Conservation (phyloP, 2,329 filamentous ascomycete genomes). For the Diaporthe ampelina region DNA sequence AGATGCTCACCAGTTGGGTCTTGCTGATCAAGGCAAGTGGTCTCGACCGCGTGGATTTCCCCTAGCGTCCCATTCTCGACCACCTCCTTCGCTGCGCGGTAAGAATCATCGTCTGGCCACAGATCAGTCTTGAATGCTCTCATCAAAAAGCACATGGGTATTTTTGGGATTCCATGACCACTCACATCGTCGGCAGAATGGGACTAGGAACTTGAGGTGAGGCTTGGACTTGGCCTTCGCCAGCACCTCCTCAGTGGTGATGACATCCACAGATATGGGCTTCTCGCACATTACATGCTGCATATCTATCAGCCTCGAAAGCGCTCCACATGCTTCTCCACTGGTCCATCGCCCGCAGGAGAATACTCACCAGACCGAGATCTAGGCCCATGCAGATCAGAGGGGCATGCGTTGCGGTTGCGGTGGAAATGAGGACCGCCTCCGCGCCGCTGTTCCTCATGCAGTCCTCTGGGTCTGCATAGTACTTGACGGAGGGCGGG, state of each 20-base stretch:
- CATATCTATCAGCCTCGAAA: neutral
- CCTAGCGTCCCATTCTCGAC: constrained; percentile 45
- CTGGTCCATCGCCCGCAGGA: neutral
- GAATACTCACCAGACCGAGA: constrained; percentile 39
- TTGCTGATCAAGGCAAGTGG: constrained; percentile 44
- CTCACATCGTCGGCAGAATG: constrained; percentile 43
- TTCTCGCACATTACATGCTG: constrained; percentile 47
- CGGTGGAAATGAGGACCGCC: constrained; percentile 49
- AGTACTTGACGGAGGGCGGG: constrained; percentile 39
- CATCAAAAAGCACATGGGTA: neutral
- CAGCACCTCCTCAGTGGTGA: constrained; percentile 43
- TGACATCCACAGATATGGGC: constrained; percentile 44
- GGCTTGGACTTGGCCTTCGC: constrained; percentile 43
- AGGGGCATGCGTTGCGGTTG: constrained; percentile 49
- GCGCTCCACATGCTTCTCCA: neutral
- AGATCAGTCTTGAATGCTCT: neutral
- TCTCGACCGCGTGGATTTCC: constrained; percentile 45
- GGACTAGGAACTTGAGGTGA: constrained; percentile 44
- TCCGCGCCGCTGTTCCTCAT: constrained; percentile 48
- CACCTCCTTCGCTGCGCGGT: constrained; percentile 1
- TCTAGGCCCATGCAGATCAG: constrained; percentile 46
- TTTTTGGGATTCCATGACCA: neutral
- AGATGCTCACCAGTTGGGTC: constrained; percentile 43
- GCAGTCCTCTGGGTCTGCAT: constrained; percentile 45
- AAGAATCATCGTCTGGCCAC: neutral